Evolutionary conservation across 192 early-diverging fungal species (phyloP).

Genomic region (Phlyctochytrium planicorne): DNA sequence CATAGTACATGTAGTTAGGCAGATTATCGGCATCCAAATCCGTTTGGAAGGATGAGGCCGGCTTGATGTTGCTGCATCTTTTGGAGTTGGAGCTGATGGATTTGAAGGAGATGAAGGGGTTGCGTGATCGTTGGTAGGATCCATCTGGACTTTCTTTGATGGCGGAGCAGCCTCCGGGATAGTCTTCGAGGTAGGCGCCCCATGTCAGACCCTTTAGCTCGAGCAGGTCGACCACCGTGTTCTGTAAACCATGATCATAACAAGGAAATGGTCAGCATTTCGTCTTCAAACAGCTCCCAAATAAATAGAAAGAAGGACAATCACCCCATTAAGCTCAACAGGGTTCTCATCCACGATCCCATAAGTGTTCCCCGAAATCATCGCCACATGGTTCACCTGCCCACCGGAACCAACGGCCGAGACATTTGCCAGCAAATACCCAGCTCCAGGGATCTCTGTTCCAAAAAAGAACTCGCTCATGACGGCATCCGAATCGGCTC

Average conservation of each 20-base stretch:
- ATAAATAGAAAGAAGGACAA: background rate
- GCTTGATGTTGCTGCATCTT: slow-evolving; percentile 56
- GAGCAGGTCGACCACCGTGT: slow-evolving; percentile 22
- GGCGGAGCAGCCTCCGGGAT: slow-evolving; percentile 12
- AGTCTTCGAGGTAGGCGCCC: slow-evolving; percentile 21
- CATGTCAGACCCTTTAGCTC: slow-evolving; percentile 24
- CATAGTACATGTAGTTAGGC: background rate
- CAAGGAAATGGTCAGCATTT: no score
- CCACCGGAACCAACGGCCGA: background rate
- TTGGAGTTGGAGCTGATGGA: slow-evolving; percentile 40
- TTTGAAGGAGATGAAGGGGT: slow-evolving; percentile 41
- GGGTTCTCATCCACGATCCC: background rate
- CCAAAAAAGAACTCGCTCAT: background rate
- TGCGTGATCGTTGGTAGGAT: slow-evolving; percentile 35
- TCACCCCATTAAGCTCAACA: background rate
- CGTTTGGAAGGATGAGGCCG: slow-evolving; percentile 49
- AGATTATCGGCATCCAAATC: slow-evolving; percentile 41
- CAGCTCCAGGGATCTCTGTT: background rate
- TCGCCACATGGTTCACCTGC: background rate
- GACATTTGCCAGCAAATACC: background rate
- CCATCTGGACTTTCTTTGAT: no score
- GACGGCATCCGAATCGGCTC: background rate
- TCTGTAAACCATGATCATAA: no score
- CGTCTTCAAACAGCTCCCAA: background rate
- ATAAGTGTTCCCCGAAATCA: background rate